Evolutionary conservation across 2,329 filamentous ascomycete species (phyloP), one percentile per base, ranked within the genome.

Genomic region (Xylaria multiplex): DNA sequence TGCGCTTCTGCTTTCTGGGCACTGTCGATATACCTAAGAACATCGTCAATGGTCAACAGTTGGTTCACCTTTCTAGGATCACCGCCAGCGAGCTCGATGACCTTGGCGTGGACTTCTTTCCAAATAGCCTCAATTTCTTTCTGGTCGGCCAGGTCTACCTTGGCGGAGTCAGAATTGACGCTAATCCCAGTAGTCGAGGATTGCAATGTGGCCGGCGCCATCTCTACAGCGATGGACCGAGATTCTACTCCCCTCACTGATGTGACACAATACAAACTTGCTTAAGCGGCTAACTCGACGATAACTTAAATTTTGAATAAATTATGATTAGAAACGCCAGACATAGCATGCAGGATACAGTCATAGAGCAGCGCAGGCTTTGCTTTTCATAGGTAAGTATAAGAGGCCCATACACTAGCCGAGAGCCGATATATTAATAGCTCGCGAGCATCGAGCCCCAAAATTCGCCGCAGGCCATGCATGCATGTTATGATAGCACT

Each of bases 121-220:
- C 77, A 79, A 56, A 76, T 75, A 6, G 71, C 67, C 9, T 76
- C 72, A 24, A 79, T 74, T 60, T 78, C 76, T 67, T 68, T 73
- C 58, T 76, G 73, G 13, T 75, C 74, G 42, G 71, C 67, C 24
- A 70, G 57, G 37, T 72, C 71, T 53, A 68, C 62, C 67, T 73
- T 76, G 50, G 56, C 59, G 30, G 74, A 69, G 45, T 68, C 66
- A 11, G 69, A 64, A 24, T 43, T 60, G n/a, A 53, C 45, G 62
- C 67, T 73, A 55, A 72, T 66, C 14, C 52, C 64, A 27, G 59
- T 73, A 13, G 54, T 64, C 9, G 70, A 71, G 30, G 71, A 45
- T 57, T 70, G 70, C 24, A 72, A 54, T 35, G 67, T 62, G 46
- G 71, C 53, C 27, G 73, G 73, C 59, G 73, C 57, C 73, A 74